phyloP scores from a whole-genome alignment of 306 rosid genomes.

The Ochetophila trinervis region DNA sequence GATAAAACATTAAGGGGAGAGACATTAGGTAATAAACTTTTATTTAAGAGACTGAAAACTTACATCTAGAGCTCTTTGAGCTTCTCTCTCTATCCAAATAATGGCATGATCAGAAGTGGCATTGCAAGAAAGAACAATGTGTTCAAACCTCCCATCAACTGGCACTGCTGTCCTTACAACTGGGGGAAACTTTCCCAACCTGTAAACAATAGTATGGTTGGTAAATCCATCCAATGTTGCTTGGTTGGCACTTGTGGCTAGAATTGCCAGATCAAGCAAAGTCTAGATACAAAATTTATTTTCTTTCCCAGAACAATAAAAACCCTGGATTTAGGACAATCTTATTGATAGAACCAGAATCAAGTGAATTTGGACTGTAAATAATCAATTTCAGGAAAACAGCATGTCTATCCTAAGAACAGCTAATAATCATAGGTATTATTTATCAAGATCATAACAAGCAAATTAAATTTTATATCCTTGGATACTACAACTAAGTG shows the following conservation, averaged over 20 bases:
- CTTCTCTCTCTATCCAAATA: slow-evolving; percentile 91
- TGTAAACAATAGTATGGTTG: slow-evolving; percentile 30
- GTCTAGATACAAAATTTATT: not conserved
- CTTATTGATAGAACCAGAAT: not conserved
- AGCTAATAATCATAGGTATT: too few relatives aligned
- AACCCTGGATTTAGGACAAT: not conserved
- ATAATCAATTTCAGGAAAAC: not conserved
- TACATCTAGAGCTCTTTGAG: slow-evolving; percentile 72
- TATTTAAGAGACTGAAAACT: slow-evolving; percentile 30
- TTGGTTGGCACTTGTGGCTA: not conserved
- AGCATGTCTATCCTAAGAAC: not conserved
- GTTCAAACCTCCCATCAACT: slow-evolving; percentile 93
- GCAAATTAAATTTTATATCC: too few relatives aligned
- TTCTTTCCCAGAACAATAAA: not conserved
- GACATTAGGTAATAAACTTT: not conserved
- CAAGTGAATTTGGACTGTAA: not conserved
- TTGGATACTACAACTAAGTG: too few relatives aligned
- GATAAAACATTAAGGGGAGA: not conserved
- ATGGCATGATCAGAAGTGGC: slow-evolving; percentile 94
- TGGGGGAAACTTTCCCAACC: slow-evolving; percentile 82
- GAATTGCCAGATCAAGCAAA: not conserved
- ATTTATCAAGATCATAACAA: not conserved
- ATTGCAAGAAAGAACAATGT: slow-evolving; percentile 86
- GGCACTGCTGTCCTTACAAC: slow-evolving; percentile 92
- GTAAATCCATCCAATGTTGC: slow-evolving; percentile 9